Evolutionary conservation across 2,329 filamentous ascomycete species (phyloP).

Genomic region (Aspergillus latus): DNA sequence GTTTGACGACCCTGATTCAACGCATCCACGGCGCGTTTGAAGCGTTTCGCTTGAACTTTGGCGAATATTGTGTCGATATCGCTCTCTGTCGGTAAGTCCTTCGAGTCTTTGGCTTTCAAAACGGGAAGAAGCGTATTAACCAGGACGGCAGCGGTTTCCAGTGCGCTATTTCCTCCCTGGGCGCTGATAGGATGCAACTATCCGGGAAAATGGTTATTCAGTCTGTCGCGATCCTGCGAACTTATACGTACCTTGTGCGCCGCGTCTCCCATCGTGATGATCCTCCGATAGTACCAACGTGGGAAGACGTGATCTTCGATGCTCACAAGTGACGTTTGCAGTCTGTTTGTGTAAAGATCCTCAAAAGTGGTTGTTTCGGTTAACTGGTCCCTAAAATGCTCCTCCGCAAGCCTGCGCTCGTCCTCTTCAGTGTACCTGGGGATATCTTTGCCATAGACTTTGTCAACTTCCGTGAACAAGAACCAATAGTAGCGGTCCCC

Average conservation of each 20-base stretch:
- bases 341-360: background rate
- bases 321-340: background rate
- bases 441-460: slow-evolving; percentile 20
- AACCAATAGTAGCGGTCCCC: slow-evolving; percentile 28
- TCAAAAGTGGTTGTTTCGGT: background rate
- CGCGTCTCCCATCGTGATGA: slow-evolving; percentile 34
- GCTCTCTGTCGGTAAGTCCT: no score
- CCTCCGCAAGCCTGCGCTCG: background rate
- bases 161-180: slow-evolving; percentile 35
- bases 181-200: slow-evolving; percentile 24
- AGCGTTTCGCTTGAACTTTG: no score
- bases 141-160: slow-evolving; percentile 36
- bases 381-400: background rate
- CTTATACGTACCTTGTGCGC: slow-evolving; percentile 29
- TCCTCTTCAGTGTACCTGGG: slow-evolving; percentile 21
- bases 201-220: background rate
- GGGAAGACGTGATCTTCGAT: slow-evolving; percentile 24
- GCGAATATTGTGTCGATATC: no score
- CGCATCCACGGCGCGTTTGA: no score
- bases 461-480: slow-evolving; percentile 22
- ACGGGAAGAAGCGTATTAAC: slow-evolving; percentile 4
- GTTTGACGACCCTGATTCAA: no score
- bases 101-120: no score
- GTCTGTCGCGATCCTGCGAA: background rate
- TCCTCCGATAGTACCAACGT: slow-evolving; percentile 26